Base-by-base conservation (phyloP, 2,329 filamentous ascomycete species). In the Cladophialophora psammophila region DNA sequence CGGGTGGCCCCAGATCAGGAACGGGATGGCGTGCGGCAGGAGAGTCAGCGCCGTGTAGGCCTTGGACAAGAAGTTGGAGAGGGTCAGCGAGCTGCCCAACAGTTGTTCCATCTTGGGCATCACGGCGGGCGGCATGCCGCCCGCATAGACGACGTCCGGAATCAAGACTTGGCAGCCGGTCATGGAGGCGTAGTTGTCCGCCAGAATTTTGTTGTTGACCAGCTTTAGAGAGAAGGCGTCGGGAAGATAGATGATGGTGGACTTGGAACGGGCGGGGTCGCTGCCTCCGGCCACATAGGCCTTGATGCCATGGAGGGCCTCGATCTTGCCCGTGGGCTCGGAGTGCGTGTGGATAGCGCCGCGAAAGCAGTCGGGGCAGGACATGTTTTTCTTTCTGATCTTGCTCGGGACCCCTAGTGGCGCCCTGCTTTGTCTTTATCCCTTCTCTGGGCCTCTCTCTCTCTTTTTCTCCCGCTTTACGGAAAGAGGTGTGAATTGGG, bases 201-300 rank as follows among this genome's bases (percentile, higher is more conserved):
- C 84, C 32, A 88, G 74, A 6, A 87, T 74, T 34, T 83, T 79
- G 63, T 80, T 81, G 75, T 88, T 88, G 40, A 81, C 75, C 69
- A 87, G 83, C 2, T 80, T 78, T 81, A 84, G 85, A 8, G 85
- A 85, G 71, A 87, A 87, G 0, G 81, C 82, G 72, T 88, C 86
- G 0, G 85, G 80, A 31, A 88, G 78, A 60, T 87, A 79, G 45
- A 87, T 80, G 26, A 88, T 76, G 62, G 85, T 80, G 5, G 64
- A 67, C 18, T 65, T 61, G 32, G 55, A 60, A 9, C 56, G 60
- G 18, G 77, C 64, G 35, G 76, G 72, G 12, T 74, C 72, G 10
- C 74, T 69, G 0, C 79, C 78, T 12, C 79, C 78, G 4, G 80
- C 77, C 13, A 86, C 76, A 66, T 87, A 88, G 1, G 80, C 78